Conservation (phyloP, 345 rosid genomes). For the Boechera retrofracta region DNA sequence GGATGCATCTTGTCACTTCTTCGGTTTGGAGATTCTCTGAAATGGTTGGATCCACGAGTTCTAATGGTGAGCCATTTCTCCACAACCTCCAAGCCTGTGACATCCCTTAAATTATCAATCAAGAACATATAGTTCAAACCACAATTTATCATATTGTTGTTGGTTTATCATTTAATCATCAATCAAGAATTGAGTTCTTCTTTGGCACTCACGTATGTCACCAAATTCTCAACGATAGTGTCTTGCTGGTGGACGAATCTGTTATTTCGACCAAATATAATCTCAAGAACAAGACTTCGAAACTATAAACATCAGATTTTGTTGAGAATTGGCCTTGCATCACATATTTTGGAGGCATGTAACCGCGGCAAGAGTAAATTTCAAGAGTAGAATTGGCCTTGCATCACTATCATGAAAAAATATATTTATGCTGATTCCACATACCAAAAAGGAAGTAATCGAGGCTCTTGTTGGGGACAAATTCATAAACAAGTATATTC, state of each 20-base stretch:
- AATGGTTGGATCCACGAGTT: constrained; percentile 29
- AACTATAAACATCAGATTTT: too few relatives aligned
- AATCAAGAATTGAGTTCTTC: background rate
- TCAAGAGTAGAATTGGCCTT: too few relatives aligned
- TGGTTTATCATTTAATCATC: background rate
- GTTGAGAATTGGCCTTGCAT: too few relatives aligned
- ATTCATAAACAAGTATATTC: background rate
- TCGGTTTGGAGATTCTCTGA: background rate
- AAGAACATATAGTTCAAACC: background rate
- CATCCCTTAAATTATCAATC: constrained; percentile 16
- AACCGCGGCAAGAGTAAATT: too few relatives aligned
- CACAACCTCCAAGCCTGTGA: constrained; percentile 44
- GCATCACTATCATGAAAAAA: too few relatives aligned
- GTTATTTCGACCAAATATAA: background rate
- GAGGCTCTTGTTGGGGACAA: too few relatives aligned
- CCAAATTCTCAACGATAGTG: constrained; percentile 13
- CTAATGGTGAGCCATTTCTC: constrained; percentile 23
- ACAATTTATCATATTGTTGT: background rate
- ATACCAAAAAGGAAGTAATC: too few relatives aligned
- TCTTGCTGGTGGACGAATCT: constrained; percentile 7
- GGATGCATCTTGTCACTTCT: constrained; percentile 1
- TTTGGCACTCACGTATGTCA: constrained; percentile 18
- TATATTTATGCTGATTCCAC: too few relatives aligned
- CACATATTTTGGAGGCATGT: too few relatives aligned
- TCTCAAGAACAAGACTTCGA: too few relatives aligned